These are phyloP conservation scores for Suillus tomentosus DNA, from an alignment of 768 basidiomycete species.

Conservation along the genomic window DNA sequence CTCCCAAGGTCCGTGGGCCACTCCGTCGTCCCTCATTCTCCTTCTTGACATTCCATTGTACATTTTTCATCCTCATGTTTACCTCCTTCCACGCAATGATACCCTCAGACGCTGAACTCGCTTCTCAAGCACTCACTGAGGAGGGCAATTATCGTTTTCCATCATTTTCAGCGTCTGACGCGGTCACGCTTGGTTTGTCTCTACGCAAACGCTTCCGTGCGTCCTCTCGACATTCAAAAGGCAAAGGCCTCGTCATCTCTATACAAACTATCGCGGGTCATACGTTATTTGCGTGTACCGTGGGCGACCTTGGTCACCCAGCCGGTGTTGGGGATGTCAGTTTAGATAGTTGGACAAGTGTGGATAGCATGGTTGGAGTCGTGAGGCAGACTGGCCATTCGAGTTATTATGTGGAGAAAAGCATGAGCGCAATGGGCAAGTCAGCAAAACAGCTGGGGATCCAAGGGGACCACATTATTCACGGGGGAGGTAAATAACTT, in stretches of 20 bases:
- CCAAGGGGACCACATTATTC: conserved; percentile 61
- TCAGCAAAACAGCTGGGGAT: conserved; percentile 72
- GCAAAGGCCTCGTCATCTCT: conserved; percentile 80
- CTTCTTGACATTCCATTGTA: neutral
- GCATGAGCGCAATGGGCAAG: conserved; percentile 83
- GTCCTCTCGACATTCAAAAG: conserved; percentile 68
- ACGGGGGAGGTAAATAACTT: conserved; percentile 70
- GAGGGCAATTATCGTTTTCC: conserved; percentile 72
- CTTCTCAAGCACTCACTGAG: conserved; percentile 68
- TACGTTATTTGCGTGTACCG: conserved; percentile 79
- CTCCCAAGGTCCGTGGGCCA: neutral
- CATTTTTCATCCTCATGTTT: conserved; percentile 48
- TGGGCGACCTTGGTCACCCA: conserved; percentile 72
- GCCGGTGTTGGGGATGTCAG: conserved; percentile 75
- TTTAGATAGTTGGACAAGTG: conserved; percentile 75
- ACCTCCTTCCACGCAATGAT: conserved; percentile 60
- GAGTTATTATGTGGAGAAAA: conserved; percentile 85
- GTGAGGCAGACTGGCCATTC: conserved; percentile 82
- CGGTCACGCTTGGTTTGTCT: conserved; percentile 77
- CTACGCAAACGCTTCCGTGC: conserved; percentile 83
- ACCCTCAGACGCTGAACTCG: conserved; percentile 72
- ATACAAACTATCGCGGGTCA: conserved; percentile 81
- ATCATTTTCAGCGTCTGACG: conserved; percentile 75
- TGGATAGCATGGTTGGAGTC: conserved; percentile 80
- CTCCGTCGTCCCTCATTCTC: neutral